Evolutionary conservation across 2,329 filamentous ascomycete genomes (phyloP).

Genomic region (Orbilia ellipsospora): DNA sequence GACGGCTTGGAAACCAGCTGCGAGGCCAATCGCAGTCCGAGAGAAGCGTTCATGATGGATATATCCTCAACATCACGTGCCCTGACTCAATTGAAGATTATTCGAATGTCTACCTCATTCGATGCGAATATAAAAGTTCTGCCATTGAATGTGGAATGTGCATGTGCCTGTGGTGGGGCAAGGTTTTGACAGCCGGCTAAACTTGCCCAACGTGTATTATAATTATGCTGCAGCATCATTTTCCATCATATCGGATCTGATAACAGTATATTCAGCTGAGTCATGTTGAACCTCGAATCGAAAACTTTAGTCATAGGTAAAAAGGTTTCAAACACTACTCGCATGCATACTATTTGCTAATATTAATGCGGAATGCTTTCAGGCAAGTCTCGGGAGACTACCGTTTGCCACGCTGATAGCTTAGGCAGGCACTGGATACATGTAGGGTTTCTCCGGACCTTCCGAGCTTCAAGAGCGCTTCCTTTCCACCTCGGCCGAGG

Average conservation of each 20-base stretch:
- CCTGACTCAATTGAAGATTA: not conserved
- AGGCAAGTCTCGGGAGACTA: too few species aligned
- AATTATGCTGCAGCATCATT: too few species aligned
- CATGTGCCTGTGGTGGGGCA: slow-evolving; percentile 13
- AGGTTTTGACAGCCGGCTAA: slow-evolving; percentile 17
- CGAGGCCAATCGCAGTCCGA: slow-evolving; percentile 50
- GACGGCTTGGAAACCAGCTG: slow-evolving; percentile 36
- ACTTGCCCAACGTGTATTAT: not conserved
- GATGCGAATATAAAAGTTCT: not conserved
- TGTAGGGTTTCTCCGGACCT: not conserved
- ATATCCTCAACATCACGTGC: slow-evolving; percentile 40
- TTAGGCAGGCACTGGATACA: too few species aligned
- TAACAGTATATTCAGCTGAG: too few species aligned
- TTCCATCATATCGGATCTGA: too few species aligned
- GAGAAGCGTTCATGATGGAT: slow-evolving; percentile 49
- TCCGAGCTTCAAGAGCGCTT: not conserved
- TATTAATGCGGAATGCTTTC: too few species aligned
- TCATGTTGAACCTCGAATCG: too few species aligned
- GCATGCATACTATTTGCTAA: too few species aligned
- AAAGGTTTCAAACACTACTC: too few species aligned
- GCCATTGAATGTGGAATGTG: slow-evolving; percentile 9
- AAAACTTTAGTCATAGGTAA: too few species aligned
- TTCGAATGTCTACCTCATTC: not conserved
- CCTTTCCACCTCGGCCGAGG: slow-evolving; percentile 14
- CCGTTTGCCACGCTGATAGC: too few species aligned